A percentile compares a stretch with the other conserved stretches of the same genome.
phyloP scores from a whole-genome alignment of 495 filamentous ascomycete species.

The Hyphodiscus hymeniophilus region DNA sequence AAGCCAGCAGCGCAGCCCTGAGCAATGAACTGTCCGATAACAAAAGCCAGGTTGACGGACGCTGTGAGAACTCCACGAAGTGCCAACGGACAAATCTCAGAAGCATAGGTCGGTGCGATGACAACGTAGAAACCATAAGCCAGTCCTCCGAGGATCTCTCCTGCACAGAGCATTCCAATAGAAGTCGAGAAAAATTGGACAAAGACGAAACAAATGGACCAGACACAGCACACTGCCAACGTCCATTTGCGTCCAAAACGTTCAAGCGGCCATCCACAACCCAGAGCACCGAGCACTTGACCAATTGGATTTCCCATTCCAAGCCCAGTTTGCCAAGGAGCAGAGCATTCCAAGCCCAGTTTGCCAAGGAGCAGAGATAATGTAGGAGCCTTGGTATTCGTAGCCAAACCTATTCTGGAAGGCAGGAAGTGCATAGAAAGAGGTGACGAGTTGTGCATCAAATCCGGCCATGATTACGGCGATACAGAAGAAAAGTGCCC shows the following conservation, averaged over 20 bases:
- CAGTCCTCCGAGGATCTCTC: slow-evolving; percentile 62
- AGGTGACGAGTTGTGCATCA: slow-evolving; percentile 29
- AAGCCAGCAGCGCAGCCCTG: slow-evolving; percentile 45
- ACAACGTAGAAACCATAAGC: slow-evolving; percentile 60
- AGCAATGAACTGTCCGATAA: slow-evolving; percentile 55
- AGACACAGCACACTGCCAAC: slow-evolving; percentile 21
- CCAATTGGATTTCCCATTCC: slow-evolving; percentile 18
- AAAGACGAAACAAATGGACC: slow-evolving; percentile 42
- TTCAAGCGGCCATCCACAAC: slow-evolving; percentile 38
- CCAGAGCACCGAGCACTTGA: slow-evolving; percentile 31
- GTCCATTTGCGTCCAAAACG: slow-evolving; percentile 35
- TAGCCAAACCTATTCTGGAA: slow-evolving; percentile 31
- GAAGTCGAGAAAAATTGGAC: slow-evolving; percentile 54
- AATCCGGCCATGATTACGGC: slow-evolving; percentile 38
- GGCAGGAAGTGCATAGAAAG: slow-evolving; percentile 28
- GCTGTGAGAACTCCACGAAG: slow-evolving; percentile 12
- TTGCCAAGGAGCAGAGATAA: slow-evolving; percentile 29
- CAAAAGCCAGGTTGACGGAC: slow-evolving; percentile 54
- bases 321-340: slow-evolving; percentile 17
- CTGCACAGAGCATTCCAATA: slow-evolving; percentile 51
- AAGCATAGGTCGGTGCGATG: slow-evolving; percentile 40
- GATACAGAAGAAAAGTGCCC: slow-evolving; percentile 27
- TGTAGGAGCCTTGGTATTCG: slow-evolving; percentile 24
- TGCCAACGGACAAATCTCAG: slow-evolving; percentile 16
- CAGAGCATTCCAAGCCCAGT: slow-evolving; percentile 13